These are phyloP conservation scores for Harrya chromipes DNA, from an alignment of 768 basidiomycete genomes.

Conservation along the genomic window DNA sequence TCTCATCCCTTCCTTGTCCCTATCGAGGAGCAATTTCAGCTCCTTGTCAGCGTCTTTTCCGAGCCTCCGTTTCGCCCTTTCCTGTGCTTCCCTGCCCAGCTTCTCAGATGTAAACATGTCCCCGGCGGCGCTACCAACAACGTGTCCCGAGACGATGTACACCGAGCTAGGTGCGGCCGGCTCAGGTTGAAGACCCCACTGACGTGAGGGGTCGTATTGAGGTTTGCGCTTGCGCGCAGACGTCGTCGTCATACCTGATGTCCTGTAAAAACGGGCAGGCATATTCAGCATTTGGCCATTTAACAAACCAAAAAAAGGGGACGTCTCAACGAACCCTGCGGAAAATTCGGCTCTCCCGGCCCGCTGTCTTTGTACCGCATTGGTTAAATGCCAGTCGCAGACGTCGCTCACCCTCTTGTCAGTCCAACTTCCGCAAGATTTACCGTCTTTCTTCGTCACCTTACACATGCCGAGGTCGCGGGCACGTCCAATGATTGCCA, in stretches of 20 bases:
- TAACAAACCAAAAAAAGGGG: background rate
- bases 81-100: slow-evolving; percentile 78
- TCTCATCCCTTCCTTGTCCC: slow-evolving; percentile 67
- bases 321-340: slow-evolving; percentile 53
- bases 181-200: slow-evolving; percentile 72
- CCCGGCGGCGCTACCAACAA: slow-evolving; percentile 49
- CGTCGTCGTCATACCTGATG: slow-evolving; percentile 61
- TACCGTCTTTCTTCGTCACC: slow-evolving; percentile 75
- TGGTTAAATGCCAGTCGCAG: slow-evolving; percentile 90
- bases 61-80: slow-evolving; percentile 63
- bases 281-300: background rate
- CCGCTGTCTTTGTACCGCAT: slow-evolving; percentile 70
- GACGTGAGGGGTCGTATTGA: slow-evolving; percentile 63
- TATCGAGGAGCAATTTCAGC: slow-evolving; percentile 56
- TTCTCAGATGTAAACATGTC: slow-evolving; percentile 60
- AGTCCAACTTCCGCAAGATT: slow-evolving; percentile 82
- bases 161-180: slow-evolving; percentile 45
- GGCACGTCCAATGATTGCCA: slow-evolving; percentile 83
- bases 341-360: slow-evolving; percentile 86
- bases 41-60: slow-evolving; percentile 59
- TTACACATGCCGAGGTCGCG: slow-evolving; percentile 84
- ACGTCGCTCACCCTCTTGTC: slow-evolving; percentile 84
- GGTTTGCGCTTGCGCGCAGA: slow-evolving; percentile 48
- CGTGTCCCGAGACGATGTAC: slow-evolving; percentile 79
- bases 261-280: slow-evolving; percentile 40